Conservation (phyloP, 2,329 filamentous ascomycete species). For the Diplodia intermedia region DNA sequence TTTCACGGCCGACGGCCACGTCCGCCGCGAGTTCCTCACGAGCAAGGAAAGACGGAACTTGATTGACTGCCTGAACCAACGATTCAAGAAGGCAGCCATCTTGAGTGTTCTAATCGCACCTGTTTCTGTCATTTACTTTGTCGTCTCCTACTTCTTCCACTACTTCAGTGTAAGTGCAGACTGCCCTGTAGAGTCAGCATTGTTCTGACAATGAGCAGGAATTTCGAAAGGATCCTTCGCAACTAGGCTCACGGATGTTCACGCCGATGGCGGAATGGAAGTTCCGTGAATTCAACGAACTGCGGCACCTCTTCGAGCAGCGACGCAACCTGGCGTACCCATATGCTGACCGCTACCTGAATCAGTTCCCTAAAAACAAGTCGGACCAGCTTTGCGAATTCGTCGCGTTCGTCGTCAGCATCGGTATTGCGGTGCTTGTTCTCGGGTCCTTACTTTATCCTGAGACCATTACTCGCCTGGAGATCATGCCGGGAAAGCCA, state of each 20-base stretch:
- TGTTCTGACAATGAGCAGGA: conserved; percentile 62
- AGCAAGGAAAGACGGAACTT: conserved; percentile 79
- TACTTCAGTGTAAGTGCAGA: conserved; percentile 78
- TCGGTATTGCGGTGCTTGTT: conserved; percentile 83
- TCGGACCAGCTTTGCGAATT: conserved; percentile 85
- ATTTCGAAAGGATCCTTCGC: conserved; percentile 90
- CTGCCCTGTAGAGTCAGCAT: neutral
- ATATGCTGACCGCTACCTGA: conserved; percentile 88
- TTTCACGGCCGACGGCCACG: conserved; percentile 83
- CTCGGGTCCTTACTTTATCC: conserved; percentile 86
- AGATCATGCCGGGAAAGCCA: conserved; percentile 86
- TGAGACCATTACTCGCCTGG: conserved; percentile 88
- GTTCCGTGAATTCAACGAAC: conserved; percentile 96
- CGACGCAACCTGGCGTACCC: conserved; percentile 94
- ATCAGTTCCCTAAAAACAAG: conserved; percentile 96
- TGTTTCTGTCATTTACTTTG: conserved; percentile 82
- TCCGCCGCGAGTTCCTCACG: conserved; percentile 84
- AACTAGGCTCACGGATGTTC: conserved; percentile 86
- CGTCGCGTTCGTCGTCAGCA: conserved; percentile 85
- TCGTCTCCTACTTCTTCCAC: conserved; percentile 90
- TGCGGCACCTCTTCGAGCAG: conserved; percentile 89
- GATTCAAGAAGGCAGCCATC: conserved; percentile 82
- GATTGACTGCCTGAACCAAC: conserved; percentile 76
- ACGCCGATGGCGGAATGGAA: conserved; percentile 97
- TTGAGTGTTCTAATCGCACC: conserved; percentile 88